Percentiles rank a stretch among this genome's conserved stretches.
phyloP scores from a whole-genome alignment of 1,284 basidiomycete genomes.

The Pseudozyma pruni region DNA sequence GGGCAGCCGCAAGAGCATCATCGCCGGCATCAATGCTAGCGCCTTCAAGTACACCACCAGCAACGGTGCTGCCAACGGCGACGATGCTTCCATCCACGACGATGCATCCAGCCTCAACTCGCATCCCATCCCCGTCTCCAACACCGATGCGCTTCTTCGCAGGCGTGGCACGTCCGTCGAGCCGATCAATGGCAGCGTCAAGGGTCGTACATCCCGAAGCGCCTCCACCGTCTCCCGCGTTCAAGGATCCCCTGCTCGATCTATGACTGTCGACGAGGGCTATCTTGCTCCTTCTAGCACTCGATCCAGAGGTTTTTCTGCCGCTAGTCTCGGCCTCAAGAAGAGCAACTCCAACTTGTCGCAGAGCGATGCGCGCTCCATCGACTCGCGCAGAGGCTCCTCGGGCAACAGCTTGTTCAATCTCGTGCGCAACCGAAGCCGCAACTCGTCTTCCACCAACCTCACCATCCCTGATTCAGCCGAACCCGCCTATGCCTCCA shows the following conservation, averaged over 20 bases:
- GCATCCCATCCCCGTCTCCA: slow-evolving; percentile 39
- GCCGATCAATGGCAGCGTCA: slow-evolving; percentile 11
- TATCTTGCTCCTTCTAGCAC: slow-evolving; percentile 20
- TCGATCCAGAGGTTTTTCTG: slow-evolving; percentile 16
- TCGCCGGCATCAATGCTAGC: slow-evolving; percentile 38
- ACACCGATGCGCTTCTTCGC: slow-evolving; percentile 48
- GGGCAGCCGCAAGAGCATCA: slow-evolving; percentile 39
- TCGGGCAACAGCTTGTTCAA: slow-evolving; percentile 36
- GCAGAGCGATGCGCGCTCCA: slow-evolving; percentile 41
- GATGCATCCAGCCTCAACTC: slow-evolving; percentile 17
- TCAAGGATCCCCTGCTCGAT: slow-evolving; percentile 14
- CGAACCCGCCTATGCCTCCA: slow-evolving; percentile 3
- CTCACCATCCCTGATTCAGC: slow-evolving; percentile 25
- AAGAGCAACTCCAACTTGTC: slow-evolving; percentile 52
- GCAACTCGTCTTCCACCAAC: slow-evolving; percentile 41
- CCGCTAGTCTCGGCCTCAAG: slow-evolving; percentile 32
- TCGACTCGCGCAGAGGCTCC: slow-evolving; percentile 40
- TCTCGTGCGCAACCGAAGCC: slow-evolving; percentile 38
- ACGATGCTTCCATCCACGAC: slow-evolving; percentile 1
- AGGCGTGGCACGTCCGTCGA: slow-evolving; percentile 11
- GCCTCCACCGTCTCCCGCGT: slow-evolving; percentile 19
- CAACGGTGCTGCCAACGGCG: slow-evolving; percentile 1
- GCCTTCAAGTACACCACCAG: slow-evolving; percentile 1
- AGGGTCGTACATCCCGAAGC: slow-evolving; percentile 20
- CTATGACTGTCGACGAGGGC: slow-evolving; percentile 9